Conservation (phyloP, 495 filamentous ascomycete genomes). For the Mycothermus thermophilus region DNA sequence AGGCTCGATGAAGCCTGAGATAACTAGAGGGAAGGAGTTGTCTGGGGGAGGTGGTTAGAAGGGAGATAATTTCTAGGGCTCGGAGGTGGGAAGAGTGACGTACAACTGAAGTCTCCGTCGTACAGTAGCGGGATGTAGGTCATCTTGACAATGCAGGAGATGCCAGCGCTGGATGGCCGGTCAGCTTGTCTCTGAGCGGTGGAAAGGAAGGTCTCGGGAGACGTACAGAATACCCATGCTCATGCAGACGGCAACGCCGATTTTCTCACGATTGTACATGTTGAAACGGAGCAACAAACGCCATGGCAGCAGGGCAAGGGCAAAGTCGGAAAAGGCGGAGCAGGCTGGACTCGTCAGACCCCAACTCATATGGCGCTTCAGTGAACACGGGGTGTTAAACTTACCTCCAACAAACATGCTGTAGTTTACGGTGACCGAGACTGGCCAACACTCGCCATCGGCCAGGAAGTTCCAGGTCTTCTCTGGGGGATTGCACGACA, state of each 20-base stretch:
- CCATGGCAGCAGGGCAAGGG: constrained; percentile 16
- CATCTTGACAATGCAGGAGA: constrained; percentile 15
- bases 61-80: neutral
- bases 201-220: neutral
- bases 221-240: constrained; percentile 19
- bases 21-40: constrained; percentile 12
- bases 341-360: constrained; percentile 4
- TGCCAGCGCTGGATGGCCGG: constrained; percentile 10
- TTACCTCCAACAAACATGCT: constrained; percentile 9
- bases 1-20: constrained; percentile 18
- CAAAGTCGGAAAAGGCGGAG: constrained; percentile 16
- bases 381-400: neutral
- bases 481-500: constrained; percentile 23
- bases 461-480: constrained; percentile 20
- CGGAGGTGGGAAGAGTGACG: neutral
- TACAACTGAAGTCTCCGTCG: constrained; percentile 16
- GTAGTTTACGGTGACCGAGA: constrained; percentile 1
- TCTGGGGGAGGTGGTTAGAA: neutral
- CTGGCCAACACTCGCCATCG: constrained; percentile 23
- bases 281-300: constrained; percentile 11
- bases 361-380: neutral
- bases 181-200: neutral
- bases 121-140: constrained; percentile 8
- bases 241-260: constrained; percentile 19
- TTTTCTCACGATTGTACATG: constrained; percentile 19